Conservation (phyloP, 768 basidiomycete genomes). For the Pulveroboletus frians region DNA sequence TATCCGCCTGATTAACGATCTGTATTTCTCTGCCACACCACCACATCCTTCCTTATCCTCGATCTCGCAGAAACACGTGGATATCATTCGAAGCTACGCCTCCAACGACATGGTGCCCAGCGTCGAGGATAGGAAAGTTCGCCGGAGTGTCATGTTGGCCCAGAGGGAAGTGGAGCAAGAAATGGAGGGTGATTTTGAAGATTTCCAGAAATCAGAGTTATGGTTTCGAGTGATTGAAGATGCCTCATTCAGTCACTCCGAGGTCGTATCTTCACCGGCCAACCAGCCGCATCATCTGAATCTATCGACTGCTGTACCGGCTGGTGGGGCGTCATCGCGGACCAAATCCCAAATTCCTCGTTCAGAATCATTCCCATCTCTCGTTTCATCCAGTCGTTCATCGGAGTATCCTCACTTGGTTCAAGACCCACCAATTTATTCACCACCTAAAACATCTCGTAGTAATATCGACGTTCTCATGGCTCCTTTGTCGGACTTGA, state of each 20-base stretch:
- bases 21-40: slow-evolving; percentile 69
- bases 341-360: slow-evolving; percentile 21
- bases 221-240: slow-evolving; percentile 89
- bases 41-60: slow-evolving; percentile 54
- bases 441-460: slow-evolving; percentile 24
- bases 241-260: slow-evolving; percentile 35
- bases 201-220: slow-evolving; percentile 82
- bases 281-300: slow-evolving; percentile 6
- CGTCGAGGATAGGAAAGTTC: slow-evolving; percentile 49
- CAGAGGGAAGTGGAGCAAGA: slow-evolving; percentile 82
- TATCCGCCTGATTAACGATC: slow-evolving; percentile 80
- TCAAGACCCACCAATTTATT: slow-evolving; percentile 16
- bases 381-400: slow-evolving; percentile 15
- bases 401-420: slow-evolving; percentile 12
- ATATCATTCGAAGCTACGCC: slow-evolving; percentile 65
- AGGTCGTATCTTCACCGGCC: background rate
- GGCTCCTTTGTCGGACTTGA: slow-evolving; percentile 55
- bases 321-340: slow-evolving; percentile 2
- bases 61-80: slow-evolving; percentile 67
- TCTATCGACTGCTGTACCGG: slow-evolving; percentile 5
- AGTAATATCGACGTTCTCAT: slow-evolving; percentile 76
- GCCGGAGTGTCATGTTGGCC: slow-evolving; percentile 74
- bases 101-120: slow-evolving; percentile 43
- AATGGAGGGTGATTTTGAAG: slow-evolving; percentile 90
- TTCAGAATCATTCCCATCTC: slow-evolving; percentile 36